Conservation (phyloP, 768 basidiomycete species). For the Boletus coccyginus region DNA sequence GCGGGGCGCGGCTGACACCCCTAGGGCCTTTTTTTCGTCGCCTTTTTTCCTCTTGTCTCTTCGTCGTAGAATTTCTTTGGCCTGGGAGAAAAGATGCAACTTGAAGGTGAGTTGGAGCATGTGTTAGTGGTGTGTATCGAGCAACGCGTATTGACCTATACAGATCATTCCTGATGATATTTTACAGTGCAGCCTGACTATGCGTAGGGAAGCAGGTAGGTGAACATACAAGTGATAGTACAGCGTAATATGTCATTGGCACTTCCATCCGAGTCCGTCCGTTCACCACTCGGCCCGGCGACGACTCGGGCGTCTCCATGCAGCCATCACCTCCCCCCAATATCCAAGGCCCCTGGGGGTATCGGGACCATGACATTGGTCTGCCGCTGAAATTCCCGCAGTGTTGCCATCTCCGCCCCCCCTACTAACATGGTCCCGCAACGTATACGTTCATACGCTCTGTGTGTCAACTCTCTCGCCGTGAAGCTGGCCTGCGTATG, state of each 20-base stretch:
- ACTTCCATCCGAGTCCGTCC: not conserved
- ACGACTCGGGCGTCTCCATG: not conserved
- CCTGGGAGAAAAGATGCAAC: no score
- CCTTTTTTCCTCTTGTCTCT: no score
- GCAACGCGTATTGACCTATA: not conserved
- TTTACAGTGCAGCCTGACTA: not conserved
- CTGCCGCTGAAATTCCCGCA: not conserved
- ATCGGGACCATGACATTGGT: not conserved
- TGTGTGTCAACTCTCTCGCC: constrained; percentile 1
- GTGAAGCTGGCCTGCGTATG: not conserved
- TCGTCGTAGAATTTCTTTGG: no score
- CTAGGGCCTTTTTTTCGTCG: no score
- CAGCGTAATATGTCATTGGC: not conserved
- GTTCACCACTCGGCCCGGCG: not conserved
- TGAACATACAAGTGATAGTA: not conserved
- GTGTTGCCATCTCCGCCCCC: not conserved
- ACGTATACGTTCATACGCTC: not conserved
- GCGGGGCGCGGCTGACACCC: no score
- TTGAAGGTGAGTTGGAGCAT: not conserved
- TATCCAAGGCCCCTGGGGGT: not conserved
- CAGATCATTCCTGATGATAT: not conserved
- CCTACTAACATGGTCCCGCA: not conserved
- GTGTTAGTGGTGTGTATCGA: not conserved
- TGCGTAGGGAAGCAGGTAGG: not conserved
- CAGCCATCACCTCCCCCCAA: not conserved